Base-by-base conservation (phyloP, 352 stramenopile genomes). In the Thraustochytrium sp. region DNA sequence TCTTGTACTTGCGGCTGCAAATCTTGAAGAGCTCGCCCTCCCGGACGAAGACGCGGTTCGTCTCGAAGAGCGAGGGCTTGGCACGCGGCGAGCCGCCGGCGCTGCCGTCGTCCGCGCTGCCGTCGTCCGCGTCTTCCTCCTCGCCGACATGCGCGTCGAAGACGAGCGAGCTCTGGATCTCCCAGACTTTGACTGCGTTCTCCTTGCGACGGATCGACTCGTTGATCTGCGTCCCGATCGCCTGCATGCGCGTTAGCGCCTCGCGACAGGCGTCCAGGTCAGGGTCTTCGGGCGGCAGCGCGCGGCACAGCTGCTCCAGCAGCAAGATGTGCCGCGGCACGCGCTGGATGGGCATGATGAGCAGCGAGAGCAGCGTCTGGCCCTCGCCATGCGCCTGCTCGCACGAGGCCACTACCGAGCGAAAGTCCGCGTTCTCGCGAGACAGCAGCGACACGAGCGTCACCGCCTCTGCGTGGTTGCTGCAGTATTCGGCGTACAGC, bases 281-380 rank as follows among this genome's bases (percentile, higher is more conserved):
- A 9, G 86, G 87, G 2, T 82, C 55, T 0, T 84, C 84, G 0
- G 93, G 96, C 65, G 92, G 87, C 16, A 77, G 46, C 0, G 42
- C 49, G 76, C 94, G 87, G 38, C 89, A 87, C 5, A 96, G 38
- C 82, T 89, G 86, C 83, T 88, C 88, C 0, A 97, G 84, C 2
- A 97, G 85, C 38, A 97, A 68, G 49, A 95, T 94, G 86, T 97
- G 96, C 1, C 93, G 88, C 31, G 93, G 93, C 38, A 97, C 94
- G 3, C 93, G 90, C 85, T 97, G 93, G 31, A 97, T 94, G 0
- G 93, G 93, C 89, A 95, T 94, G 85, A 97, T 96, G 36, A 97
- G 78, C 37, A 96, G 37, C 21, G 29, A 54, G 11, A 65, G 61
- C 42, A 89, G 49, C n/a, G 36, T 85, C 38, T 75, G 46, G 13